Evolutionary conservation across 2,329 filamentous ascomycete genomes (phyloP).

Genomic region (Fusarium fujikuroi): DNA sequence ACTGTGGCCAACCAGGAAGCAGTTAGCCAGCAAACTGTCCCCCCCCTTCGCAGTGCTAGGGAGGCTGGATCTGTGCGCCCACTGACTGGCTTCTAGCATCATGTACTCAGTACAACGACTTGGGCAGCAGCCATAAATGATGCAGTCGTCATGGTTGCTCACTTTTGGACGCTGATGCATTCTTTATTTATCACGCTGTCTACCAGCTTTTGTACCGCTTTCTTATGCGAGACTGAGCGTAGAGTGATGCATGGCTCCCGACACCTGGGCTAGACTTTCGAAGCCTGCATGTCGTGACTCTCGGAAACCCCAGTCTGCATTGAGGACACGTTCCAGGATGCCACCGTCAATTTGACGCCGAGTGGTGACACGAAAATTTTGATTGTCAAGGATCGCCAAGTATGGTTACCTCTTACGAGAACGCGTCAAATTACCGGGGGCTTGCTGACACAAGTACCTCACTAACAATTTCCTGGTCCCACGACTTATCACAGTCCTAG

Average conservation of each 20-base stretch:
- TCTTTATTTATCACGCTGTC: slow-evolving; percentile 3
- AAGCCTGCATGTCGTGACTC: background rate
- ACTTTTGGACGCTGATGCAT: background rate
- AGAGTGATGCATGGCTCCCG: background rate
- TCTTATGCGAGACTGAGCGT: background rate
- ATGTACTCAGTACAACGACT: slow-evolving; percentile 41
- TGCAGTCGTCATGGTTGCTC: slow-evolving; percentile 27
- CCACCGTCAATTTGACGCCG: slow-evolving; percentile 28
- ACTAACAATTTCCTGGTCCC: slow-evolving; percentile 51
- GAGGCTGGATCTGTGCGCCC: slow-evolving; percentile 48
- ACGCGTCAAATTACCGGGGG: slow-evolving; percentile 38
- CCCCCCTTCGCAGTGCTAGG: slow-evolving; percentile 37
- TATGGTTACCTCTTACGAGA: slow-evolving; percentile 44
- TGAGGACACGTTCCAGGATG: slow-evolving; percentile 38
- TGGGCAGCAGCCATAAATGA: slow-evolving; percentile 4
- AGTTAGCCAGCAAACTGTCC: slow-evolving; percentile 29
- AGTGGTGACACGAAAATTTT: slow-evolving; percentile 48
- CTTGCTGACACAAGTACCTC: slow-evolving; percentile 48
- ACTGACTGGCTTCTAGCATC: slow-evolving; percentile 46
- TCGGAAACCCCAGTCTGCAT: slow-evolving; percentile 10
- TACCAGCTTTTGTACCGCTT: background rate
- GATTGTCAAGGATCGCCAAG: slow-evolving; percentile 46
- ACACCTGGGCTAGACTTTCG: background rate
- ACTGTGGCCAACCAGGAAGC: slow-evolving; percentile 39
- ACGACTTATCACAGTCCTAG: slow-evolving; percentile 10